Conservation (phyloP, 2,329 filamentous ascomycete genomes). For the Trichoderma atroviride region DNA sequence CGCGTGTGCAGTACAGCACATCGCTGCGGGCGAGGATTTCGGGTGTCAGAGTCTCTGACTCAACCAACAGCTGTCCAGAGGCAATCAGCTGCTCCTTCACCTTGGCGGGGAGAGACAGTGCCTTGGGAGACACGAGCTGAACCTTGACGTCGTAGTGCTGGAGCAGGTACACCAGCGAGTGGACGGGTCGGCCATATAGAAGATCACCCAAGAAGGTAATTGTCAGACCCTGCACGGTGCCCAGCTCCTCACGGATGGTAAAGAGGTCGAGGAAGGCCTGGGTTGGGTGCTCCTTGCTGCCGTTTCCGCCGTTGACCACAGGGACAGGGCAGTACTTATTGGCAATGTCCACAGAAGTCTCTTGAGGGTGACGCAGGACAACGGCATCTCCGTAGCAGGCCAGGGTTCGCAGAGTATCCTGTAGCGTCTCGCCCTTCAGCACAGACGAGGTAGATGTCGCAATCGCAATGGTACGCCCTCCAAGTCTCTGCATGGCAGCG, state of each 20-base stretch:
- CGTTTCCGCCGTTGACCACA: conserved; percentile 96
- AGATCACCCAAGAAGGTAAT: conserved; percentile 97
- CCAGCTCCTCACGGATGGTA: conserved; percentile 96
- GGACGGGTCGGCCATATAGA: conserved; percentile 88
- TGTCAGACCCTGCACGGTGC: conserved; percentile 90
- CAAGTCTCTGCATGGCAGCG: conserved; percentile 96
- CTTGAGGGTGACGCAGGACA: conserved; percentile 90
- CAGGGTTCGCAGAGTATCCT: conserved; percentile 90
- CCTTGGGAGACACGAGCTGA: conserved; percentile 84
- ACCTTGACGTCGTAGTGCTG: conserved; percentile 94
- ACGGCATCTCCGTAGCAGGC: conserved; percentile 94
- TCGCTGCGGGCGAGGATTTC: conserved; percentile 86
- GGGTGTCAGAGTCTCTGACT: conserved; percentile 77
- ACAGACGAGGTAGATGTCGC: conserved; percentile 84
- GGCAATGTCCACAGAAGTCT: conserved; percentile 77
- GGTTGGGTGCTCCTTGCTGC: conserved; percentile 92
- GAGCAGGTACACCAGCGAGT: conserved; percentile 91
- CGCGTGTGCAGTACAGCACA: conserved; percentile 93
- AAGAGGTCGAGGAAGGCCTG: conserved; percentile 98
- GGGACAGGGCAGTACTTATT: conserved; percentile 87
- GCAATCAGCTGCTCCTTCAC: conserved; percentile 71
- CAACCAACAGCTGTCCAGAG: conserved; percentile 75
- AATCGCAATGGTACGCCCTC: conserved; percentile 81
- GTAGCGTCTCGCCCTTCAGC: conserved; percentile 90
- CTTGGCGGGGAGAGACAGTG: conserved; percentile 73